These are phyloP conservation scores for Candida tammaniensis DNA, from an alignment of 805 yeast species.

Conservation along the genomic window DNA sequence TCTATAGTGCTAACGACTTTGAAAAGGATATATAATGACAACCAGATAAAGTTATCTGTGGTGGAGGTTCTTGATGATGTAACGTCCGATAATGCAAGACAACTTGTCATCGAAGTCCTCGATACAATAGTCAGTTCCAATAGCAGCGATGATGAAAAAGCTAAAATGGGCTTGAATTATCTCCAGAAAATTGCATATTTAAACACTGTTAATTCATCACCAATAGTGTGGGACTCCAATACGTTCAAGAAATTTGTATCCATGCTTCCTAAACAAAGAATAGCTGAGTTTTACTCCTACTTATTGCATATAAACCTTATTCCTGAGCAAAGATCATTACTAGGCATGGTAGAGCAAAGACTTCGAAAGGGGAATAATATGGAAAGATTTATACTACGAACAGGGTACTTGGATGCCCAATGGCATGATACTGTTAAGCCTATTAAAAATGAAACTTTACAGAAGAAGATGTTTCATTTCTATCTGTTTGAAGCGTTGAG, in stretches of 20 bases:
- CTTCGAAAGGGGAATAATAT: slow-evolving; percentile 27
- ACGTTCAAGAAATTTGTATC: slow-evolving; percentile 17
- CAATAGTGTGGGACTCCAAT: slow-evolving; percentile 17
- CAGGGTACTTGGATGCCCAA: slow-evolving; percentile 33
- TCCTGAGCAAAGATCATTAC: slow-evolving; percentile 15
- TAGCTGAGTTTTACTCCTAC: slow-evolving; percentile 25
- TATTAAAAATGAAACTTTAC: slow-evolving; percentile 16
- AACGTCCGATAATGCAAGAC: slow-evolving; percentile 13
- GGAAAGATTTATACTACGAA: slow-evolving; percentile 32
- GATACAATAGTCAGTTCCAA: slow-evolving; percentile 16
- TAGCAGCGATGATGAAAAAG: slow-evolving; percentile 13
- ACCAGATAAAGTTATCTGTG: slow-evolving; percentile 20
- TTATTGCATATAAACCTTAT: slow-evolving; percentile 32
- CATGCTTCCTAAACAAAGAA: slow-evolving; percentile 16
- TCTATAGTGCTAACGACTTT: slow-evolving; percentile 12
- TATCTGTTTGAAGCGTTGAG: slow-evolving; percentile 26
- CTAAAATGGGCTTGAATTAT: slow-evolving; percentile 22
- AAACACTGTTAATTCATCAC: slow-evolving; percentile 19
- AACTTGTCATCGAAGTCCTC: slow-evolving; percentile 13
- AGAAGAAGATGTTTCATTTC: slow-evolving; percentile 29
- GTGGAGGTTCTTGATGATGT: slow-evolving; percentile 27
- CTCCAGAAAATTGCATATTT: slow-evolving; percentile 24
- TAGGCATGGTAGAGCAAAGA: slow-evolving; percentile 19
- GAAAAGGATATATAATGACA: slow-evolving; percentile 5
- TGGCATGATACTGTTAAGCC: slow-evolving; percentile 33